Percentiles rank a stretch among this genome's conserved stretches.
Evolutionary conservation across 345 rosid species (phyloP).

Genomic region (Clausena lansium): DNA sequence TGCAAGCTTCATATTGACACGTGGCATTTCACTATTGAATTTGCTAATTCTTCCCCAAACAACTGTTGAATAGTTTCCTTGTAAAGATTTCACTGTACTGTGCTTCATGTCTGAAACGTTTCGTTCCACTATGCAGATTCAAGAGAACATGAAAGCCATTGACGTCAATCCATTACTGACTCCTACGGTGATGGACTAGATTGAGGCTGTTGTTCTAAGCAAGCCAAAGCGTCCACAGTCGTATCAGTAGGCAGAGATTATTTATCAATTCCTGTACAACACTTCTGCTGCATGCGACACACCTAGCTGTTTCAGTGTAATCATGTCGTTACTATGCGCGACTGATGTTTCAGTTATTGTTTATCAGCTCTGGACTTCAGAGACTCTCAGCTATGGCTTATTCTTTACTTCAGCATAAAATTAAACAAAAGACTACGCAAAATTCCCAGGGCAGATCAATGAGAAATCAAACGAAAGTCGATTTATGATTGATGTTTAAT

Average conservation of each 20-base stretch:
- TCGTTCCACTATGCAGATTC: constrained; percentile 48
- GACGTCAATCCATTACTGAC: constrained; percentile 83
- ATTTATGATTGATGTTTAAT: too few relatives aligned
- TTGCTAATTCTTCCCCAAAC: too few relatives aligned
- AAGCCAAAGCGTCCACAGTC: constrained; percentile 91
- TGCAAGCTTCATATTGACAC: too few relatives aligned
- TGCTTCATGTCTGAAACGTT: background rate
- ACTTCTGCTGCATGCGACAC: background rate
- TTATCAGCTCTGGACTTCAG: background rate
- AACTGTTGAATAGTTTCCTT: background rate
- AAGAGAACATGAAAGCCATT: constrained; percentile 96
- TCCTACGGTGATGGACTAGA: constrained; percentile 88
- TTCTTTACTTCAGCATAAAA: too few relatives aligned
- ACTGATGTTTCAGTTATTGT: background rate
- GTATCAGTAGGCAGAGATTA: constrained; percentile 42
- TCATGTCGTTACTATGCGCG: background rate
- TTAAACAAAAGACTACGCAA: too few relatives aligned
- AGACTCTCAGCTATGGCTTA: background rate
- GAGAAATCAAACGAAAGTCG: too few relatives aligned
- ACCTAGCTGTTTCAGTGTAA: background rate
- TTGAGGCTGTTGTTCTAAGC: constrained; percentile 76
- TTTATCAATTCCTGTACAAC: background rate
- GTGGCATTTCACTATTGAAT: too few relatives aligned
- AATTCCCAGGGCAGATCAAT: too few relatives aligned
- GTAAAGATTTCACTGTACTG: background rate